Base-by-base conservation (phyloP, 768 basidiomycete species). In the Mycena capillaripes region DNA sequence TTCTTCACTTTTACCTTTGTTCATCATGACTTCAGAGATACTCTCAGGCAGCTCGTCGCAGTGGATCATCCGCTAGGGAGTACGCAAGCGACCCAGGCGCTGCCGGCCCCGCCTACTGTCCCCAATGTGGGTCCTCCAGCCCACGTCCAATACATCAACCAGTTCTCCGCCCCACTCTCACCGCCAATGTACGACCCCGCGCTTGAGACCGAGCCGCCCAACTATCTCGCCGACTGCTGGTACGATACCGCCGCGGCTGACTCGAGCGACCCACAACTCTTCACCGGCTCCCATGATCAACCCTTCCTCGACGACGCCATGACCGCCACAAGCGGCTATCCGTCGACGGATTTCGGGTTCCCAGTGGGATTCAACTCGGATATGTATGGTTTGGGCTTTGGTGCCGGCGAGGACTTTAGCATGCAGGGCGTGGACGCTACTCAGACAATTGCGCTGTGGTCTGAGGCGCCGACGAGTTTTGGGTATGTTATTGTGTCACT, bases 11-110 rank as follows among this genome's bases (percentile, higher is more conserved):
- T 17, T 2, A 9, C 36, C 10, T 46, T 25, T 40, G 38, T 57
- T 16, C 0, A 42, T 16, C 2, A 19, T 42, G 12, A 48, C 10
- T n/a, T 12, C 56, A 74, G 72, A 40, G 69, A 70, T 57, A 74
- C 72, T 5, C 72, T 74, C 19, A 56, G 50, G 29, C 72, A 74
- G 34, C 72, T 74, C 25, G 64, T 70, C 34, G 72, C 72, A 1
- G 68, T 66, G 4, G 72, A 74, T 38, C 72, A 36, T 30, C 72
- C 68, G 2, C 40, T 32, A 14, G 25, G 38, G 12, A 29, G 16
- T 8, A 27, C 38, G 27, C 40, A 23, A 17, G 52, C 27, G 10
- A 11, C 27, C 34, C 40, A 32, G 3, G 29, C 4, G 12, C 27
- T n/a, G 12, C 0, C 52, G 25, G 36, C 17, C n/a, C 38, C 52